Evolutionary conservation across 1,284 basidiomycete genomes (phyloP).

Genomic region (Ustilago trichophora): DNA sequence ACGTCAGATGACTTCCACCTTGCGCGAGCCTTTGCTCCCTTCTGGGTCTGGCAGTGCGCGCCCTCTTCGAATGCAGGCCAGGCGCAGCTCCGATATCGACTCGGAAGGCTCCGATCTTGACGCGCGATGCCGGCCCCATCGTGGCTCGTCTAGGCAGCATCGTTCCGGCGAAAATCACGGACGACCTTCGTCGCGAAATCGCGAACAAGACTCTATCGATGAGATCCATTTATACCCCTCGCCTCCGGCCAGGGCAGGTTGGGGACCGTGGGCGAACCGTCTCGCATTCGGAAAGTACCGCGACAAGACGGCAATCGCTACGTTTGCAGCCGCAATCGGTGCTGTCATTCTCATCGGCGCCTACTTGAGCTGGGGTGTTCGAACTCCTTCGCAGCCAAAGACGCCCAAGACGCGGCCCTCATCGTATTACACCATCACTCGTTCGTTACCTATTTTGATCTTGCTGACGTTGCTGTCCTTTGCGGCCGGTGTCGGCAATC

Average conservation of each 20-base stretch:
- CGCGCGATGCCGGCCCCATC: background rate
- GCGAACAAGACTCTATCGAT: constrained; percentile 15
- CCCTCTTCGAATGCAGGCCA: constrained; percentile 11
- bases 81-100: constrained; percentile 14
- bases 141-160: constrained; percentile 3
- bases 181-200: background rate
- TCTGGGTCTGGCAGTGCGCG: constrained; percentile 28
- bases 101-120: constrained; percentile 24
- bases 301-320: constrained; percentile 54
- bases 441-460: constrained; percentile 83
- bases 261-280: constrained; percentile 51
- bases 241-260: constrained; percentile 39
- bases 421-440: constrained; percentile 72
- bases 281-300: constrained; percentile 53
- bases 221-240: constrained; percentile 45
- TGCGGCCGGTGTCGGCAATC: constrained; percentile 77
- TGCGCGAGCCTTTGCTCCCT: constrained; percentile 43
- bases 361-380: constrained; percentile 35
- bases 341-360: constrained; percentile 45
- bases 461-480: constrained; percentile 81
- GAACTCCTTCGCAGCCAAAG: constrained; percentile 37
- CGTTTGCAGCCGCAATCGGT: constrained; percentile 34
- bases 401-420: constrained; percentile 53
- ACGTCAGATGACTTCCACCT: constrained; percentile 40
- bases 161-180: constrained; percentile 1